Conservation (phyloP, 352 stramenopile species). For the Phytophthora sojae region DNA sequence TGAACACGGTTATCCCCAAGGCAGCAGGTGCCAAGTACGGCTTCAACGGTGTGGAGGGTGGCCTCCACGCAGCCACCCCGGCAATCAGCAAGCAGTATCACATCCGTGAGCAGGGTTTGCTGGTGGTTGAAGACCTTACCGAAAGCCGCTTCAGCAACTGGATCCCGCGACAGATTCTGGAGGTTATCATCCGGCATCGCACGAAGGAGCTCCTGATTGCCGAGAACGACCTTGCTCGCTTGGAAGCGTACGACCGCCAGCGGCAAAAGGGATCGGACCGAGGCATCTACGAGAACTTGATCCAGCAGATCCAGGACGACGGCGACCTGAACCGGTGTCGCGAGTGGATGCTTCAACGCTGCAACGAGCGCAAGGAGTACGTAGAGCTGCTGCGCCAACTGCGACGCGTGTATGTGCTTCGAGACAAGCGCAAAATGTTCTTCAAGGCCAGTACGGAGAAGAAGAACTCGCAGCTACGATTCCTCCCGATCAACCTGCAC, state of each 20-base stretch:
- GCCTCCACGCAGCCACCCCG: slow-evolving; percentile 54
- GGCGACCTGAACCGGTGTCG: slow-evolving; percentile 84
- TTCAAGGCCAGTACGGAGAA: slow-evolving; percentile 91
- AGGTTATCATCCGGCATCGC: slow-evolving; percentile 80
- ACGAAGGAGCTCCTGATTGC: slow-evolving; percentile 80
- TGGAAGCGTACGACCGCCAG: slow-evolving; percentile 81
- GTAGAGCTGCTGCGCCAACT: slow-evolving; percentile 69
- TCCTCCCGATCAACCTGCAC: slow-evolving; percentile 88
- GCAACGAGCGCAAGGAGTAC: slow-evolving; percentile 74
- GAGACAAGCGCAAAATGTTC: slow-evolving; percentile 80
- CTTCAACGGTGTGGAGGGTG: slow-evolving; percentile 59
- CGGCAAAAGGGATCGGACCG: slow-evolving; percentile 83
- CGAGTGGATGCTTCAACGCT: slow-evolving; percentile 86
- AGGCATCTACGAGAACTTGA: slow-evolving; percentile 90
- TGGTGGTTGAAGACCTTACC: slow-evolving; percentile 86
- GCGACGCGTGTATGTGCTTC: slow-evolving; percentile 69
- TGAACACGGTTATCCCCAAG: slow-evolving; percentile 85
- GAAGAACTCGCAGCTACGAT: slow-evolving; percentile 81
- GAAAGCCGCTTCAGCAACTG: slow-evolving; percentile 87
- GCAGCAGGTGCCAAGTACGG: slow-evolving; percentile 70
- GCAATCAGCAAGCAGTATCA: slow-evolving; percentile 89
- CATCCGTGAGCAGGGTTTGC: slow-evolving; percentile 79
- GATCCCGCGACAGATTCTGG: slow-evolving; percentile 84
- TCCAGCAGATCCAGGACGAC: slow-evolving; percentile 90
- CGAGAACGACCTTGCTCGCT: slow-evolving; percentile 75